Conservation (phyloP, 352 stramenopile genomes). For the Globisporangium spinosum region DNA sequence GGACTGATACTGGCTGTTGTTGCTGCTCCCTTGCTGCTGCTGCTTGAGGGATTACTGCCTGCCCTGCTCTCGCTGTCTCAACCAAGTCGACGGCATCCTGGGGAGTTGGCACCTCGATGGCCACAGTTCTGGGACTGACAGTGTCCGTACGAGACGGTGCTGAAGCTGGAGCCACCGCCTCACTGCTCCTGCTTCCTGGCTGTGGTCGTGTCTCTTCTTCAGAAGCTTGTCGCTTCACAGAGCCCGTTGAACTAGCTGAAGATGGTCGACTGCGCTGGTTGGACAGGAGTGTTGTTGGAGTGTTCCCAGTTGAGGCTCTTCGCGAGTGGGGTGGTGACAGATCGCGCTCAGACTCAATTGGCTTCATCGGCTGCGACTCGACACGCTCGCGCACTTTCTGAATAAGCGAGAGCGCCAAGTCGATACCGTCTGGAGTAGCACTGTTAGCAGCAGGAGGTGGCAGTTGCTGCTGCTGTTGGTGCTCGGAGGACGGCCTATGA, state of each 20-base stretch:
- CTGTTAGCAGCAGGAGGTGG: not conserved
- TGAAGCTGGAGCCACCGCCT: not conserved
- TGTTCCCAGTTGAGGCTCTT: not conserved
- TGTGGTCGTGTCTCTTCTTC: not conserved
- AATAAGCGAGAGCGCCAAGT: slow-evolving; percentile 5
- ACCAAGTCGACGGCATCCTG: not conserved
- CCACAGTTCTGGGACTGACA: not conserved
- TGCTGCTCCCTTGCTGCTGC: not conserved
- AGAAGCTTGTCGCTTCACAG: not conserved
- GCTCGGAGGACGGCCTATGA: not conserved
- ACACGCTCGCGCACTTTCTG: slow-evolving; percentile 6
- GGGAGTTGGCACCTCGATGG: not conserved
- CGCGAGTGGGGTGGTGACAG: not conserved
- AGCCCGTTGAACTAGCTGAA: not conserved
- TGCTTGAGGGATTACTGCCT: not conserved
- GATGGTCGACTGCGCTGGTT: not conserved
- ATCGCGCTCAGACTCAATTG: not conserved
- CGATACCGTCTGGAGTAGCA: not conserved
- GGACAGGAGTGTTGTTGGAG: not conserved
- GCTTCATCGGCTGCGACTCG: slow-evolving; percentile 3
- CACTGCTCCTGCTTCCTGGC: not conserved
- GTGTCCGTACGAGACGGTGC: not conserved
- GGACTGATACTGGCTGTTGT: not conserved
- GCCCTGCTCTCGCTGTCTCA: not conserved
- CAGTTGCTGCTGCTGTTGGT: not conserved